Base-by-base conservation (phyloP, 768 basidiomycete species). In the Tulasnella sp. region DNA sequence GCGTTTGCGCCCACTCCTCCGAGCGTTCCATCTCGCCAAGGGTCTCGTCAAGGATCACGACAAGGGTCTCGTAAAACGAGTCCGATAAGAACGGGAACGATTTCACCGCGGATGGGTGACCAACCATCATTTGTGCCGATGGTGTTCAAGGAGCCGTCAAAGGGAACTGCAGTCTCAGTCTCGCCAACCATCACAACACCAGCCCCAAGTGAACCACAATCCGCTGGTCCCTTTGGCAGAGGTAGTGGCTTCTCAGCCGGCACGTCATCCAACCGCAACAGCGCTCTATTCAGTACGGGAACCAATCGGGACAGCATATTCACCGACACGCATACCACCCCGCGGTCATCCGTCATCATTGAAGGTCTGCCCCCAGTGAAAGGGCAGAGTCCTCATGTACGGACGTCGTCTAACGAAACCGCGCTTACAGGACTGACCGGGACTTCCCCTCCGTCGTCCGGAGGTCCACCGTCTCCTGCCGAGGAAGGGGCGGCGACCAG, bases 391-490 rank as follows among this genome's bases (percentile, higher is more conserved):
- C 80, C 78, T 58, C 76, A 81, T 44, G 75, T 84, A 9, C 81
- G 74, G 60, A 72, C 81, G 40, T 77, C 82, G 69, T 83, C 24
- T 60, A 22, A 24, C 22, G 58, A 83, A 44, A 76, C 82, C 41
- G 11, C 88, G 87, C 42, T 83, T 88, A 87, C 88, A 24, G 89
- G 91, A n/a, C 80, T 34, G 48, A 72, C 78, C 46, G 54, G 79
- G 12, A 81, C 80, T 16, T 22, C 81, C 77, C 90, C 90, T 16
- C 86, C 88, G 22, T 91, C 92, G 0, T 91, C 91, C 0, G 83
- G 87, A 37, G 89, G 90, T 1, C 89, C 92, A 1, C 69, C 89
- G 20, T 91, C 90, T 22, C 89, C 90, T 16, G 84, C 87, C 37
- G 90, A 90, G 69, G 86, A 85, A 11, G 85, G 85, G 34, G 84